Evolutionary conservation across 495 filamentous ascomycete species (phyloP), one percentile per base, ranked within the genome.

Genomic region (Tuber umbilicatum): DNA sequence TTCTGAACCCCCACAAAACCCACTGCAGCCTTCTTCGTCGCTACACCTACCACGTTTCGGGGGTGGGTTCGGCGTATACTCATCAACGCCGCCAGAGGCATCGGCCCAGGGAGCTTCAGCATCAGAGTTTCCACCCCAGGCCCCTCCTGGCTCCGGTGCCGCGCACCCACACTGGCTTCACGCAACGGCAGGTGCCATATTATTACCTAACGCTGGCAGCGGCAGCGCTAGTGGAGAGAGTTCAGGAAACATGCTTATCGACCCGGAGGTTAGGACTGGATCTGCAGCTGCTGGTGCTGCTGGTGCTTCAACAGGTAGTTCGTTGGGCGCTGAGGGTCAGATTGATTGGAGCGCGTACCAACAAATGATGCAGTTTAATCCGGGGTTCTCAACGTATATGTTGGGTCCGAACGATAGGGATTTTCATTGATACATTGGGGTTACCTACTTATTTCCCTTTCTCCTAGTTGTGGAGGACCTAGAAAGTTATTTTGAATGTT

Each of bases 331-430:
- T 19, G 73, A 77, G 12, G 69, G 78, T 16, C 78, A 76, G 31
- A 80, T 81, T 17, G 79, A 81, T 74, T 81, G 79, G 79, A 76
- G 81, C 69, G 79, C 69, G 50, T 74, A 81, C 55, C 79, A 81
- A 47, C 79, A 81, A 42, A 74, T 80, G 69, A 70, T 78, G 73
- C 79, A 81, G 21, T 81, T 81, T 70, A 78, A 80, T 70, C 77
- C 77, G 1, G 78, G 60, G 37, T 79, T 79, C 16, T 72, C 77
- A 47, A 67, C 78, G 69, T 79, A 79, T 70, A 79, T 79, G 77
- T 70, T 70, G 37, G 77, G 77, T 4, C 77, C 77, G 23, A 74
- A 55, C 40, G 71, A 79, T 69, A 68, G 72, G 14, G 71, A 78
- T 50, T 72, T 69, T 19, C 72, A 64, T 35, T 64, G 27, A 64